Evolutionary conservation across 2,329 filamentous ascomycete species (phyloP), one percentile per base, ranked within the genome.

Genomic region (Diaporthe citri): DNA sequence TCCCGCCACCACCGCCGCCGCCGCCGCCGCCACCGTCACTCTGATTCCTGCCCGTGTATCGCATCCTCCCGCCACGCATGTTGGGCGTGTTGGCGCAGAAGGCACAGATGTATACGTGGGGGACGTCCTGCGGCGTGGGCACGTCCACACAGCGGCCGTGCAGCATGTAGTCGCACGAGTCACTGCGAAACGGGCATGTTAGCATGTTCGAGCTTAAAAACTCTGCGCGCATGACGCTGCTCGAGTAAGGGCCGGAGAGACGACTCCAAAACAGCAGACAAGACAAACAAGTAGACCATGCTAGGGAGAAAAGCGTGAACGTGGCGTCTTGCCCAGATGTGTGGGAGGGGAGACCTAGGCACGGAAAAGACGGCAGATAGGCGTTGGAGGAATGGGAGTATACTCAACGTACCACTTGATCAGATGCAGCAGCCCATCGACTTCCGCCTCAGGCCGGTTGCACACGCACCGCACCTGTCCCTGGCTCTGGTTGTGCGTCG

Each of bases 121-220:
- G 90, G 78, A 90, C 87, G 71, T 76, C 79, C 74, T 88, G 86
- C 64, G 86, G 86, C 60, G 87, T 88, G 12, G 69, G 60, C 76
- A 92, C 89, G 76, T 90, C 90, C 78, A 92, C 86, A 80, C 91
- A 93, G 74, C 86, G 86, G n/a, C 89, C 90, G 80, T 93, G 91
- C 41, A 92, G 87, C 87, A 88, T 91, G 85, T 91, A 88, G 79
- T 92, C 90, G 80, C 91, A 93, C 34, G 90, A 90, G 82, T 92
- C 88, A 79, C 91, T 93, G 78, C 25, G 69, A 60, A 46, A 41
- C 39, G 41, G 46, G 20, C n/a, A 46, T 71, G 72, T 76, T 39
- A 76, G 74, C 59, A 73, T 15, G 3, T 69, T 57, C 31, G 55
- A 56, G 28, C 71, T 71, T 48, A 36, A 73, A 31, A 22, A 9